Base-by-base conservation (phyloP, 2,329 filamentous ascomycete genomes). In the Fusarium mangiferae region DNA sequence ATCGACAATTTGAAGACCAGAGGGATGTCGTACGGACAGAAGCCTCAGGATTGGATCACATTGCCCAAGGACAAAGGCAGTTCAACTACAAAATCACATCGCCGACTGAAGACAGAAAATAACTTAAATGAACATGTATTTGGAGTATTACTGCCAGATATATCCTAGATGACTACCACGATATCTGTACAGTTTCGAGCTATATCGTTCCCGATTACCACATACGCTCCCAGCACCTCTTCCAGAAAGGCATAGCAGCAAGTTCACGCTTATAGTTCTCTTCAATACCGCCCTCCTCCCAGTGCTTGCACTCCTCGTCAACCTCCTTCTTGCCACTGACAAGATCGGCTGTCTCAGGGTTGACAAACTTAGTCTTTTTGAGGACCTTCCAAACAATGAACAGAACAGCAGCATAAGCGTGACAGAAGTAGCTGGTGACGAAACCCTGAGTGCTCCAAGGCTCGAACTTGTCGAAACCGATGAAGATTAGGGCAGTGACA, bases 321-420 rank as follows among this genome's bases (percentile, higher is more conserved):
- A 92, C 89, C 80, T 93, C 91, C 12, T 88, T 88, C 66, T 93
- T 83, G 66, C 91, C 91, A 41, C 88, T 88, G 36, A 78, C 62
- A 22, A 78, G 71, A 24, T 78, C 77, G 30, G 77, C 77, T 7
- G 65, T 77, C 46, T 73, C 61, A 14, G 77, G 61, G 38, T 70
- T 73, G 38, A 68, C 75, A 48, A 78, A 67, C 72, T 87, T 90
- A 1, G 91, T 93, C 77, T 85, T 86, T 80, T 78, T 79, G 26
- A 79, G n/a, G 12, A 79, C 22, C 70, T 79, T 79, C 75, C 77
- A 78, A 38, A 49, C 64, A 4, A 92, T 14, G 77, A 89, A 95
- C 15, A 94, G 83, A 10, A 85, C 78, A 42, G 86, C 75, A 59
- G 87, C 87, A 74, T 88, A 89, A 9, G 85, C 84, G 36, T 89